Base-by-base conservation (phyloP, 768 basidiomycete genomes). In the Tulasnella sp. region DNA sequence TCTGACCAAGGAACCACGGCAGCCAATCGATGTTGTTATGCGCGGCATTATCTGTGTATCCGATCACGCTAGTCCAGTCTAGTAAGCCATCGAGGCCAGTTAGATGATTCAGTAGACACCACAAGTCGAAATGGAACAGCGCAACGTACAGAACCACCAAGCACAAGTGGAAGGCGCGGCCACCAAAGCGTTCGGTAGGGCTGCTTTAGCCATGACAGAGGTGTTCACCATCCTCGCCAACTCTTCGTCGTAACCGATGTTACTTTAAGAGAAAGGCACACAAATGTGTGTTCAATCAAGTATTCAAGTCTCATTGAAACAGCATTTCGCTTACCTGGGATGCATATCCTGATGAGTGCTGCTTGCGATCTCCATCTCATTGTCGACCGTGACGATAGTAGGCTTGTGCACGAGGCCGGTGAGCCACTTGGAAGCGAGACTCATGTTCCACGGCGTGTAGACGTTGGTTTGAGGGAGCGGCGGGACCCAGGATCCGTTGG, bases 271-370 rank as follows among this genome's bases (percentile, higher is more conserved):
- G 9, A 4, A 25, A 25, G 4, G 48, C 19, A 42, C 11, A 51
- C 50, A 19, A n/a, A 29, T 25, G n/a, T 15, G 29, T 17, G 11
- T 8, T 10, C 19, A 2, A n/a, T 17, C n/a, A 53, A 30, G n/a
- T n/a, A n/a, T n/a, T n/a, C n/a, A n/a, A n/a, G n/a, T n/a, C n/a
- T 9, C 22, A 42, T 61, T 34, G 56, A 59, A 4, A 19, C 5
- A 10, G 38, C 25, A 2, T 30, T 42, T 42, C 17, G 64, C 71
- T 41, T 66, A 76, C 75, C 61, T 63, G 1, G 79, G 78, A 64
- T 80, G 79, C 77, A 80, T 80, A 62, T 80, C 79, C 66, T 77
- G 75, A 64, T 80, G 79, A 17, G 79, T 80, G 61, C 64, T 75
- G 52, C 69, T 68, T 12, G 79, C 76, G 54, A 80, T 80, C 65